phyloP scores from a whole-genome alignment of 2,329 filamentous ascomycete genomes.

The Iodosphaeria phyllophila region DNA sequence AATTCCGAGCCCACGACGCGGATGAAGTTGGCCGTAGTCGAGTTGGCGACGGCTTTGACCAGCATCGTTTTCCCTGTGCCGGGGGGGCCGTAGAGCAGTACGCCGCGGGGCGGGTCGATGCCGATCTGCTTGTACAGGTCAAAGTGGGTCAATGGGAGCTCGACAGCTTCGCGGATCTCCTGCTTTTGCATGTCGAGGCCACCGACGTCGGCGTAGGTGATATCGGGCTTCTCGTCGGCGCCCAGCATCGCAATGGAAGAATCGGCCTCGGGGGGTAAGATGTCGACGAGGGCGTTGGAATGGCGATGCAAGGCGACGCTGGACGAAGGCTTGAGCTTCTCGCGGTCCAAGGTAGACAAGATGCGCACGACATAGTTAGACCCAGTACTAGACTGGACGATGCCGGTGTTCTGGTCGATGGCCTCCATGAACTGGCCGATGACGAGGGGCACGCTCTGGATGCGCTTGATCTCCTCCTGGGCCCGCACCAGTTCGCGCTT shows the following conservation, averaged over 20 bases:
- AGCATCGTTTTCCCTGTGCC: slow-evolving; percentile 80
- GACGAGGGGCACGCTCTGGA: slow-evolving; percentile 92
- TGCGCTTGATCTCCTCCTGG: slow-evolving; percentile 98
- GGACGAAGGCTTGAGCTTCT: slow-evolving; percentile 93
- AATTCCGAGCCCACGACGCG: slow-evolving; percentile 96
- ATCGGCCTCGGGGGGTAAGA: slow-evolving; percentile 95
- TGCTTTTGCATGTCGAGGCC: slow-evolving; percentile 99
- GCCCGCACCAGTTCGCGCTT: slow-evolving; percentile 94
- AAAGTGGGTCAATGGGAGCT: slow-evolving; percentile 91
- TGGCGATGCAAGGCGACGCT: slow-evolving; percentile 95
- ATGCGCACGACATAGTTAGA: slow-evolving; percentile 99
- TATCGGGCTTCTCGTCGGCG: slow-evolving; percentile 90
- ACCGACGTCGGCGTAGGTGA: slow-evolving; percentile 94
- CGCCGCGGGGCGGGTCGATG: slow-evolving; percentile 92
- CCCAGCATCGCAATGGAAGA: slow-evolving; percentile 98
- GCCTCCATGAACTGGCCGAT: slow-evolving; percentile 99
- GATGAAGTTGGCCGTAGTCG: slow-evolving; percentile 95
- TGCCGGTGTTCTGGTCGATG: slow-evolving; percentile 97
- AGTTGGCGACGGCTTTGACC: slow-evolving; percentile 96
- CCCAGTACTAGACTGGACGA: slow-evolving; percentile 94
- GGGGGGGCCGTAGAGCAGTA: slow-evolving; percentile 86
- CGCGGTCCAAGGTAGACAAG: slow-evolving; percentile 92
- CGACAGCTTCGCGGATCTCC: slow-evolving; percentile 94
- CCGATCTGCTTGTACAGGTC: slow-evolving; percentile 98
- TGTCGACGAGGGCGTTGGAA: slow-evolving; percentile 96